phyloP scores from a whole-genome alignment of 148 eudicot species.

The Spergularia marina region DNA sequence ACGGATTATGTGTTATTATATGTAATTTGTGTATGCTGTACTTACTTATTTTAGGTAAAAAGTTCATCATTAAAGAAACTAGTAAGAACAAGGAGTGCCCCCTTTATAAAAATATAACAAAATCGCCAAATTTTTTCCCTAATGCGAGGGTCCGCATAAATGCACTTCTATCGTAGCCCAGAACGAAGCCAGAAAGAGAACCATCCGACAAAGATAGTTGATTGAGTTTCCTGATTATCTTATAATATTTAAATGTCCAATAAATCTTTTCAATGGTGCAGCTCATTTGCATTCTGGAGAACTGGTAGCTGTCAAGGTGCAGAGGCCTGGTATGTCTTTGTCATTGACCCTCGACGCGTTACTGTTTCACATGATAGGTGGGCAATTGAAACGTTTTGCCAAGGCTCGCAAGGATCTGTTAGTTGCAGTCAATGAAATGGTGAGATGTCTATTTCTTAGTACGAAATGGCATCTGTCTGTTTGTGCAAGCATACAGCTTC shows the following conservation, averaged over 20 bases:
- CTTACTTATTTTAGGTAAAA: no score
- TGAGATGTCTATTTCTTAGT: conserved; percentile 37
- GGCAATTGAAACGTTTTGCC: conserved; percentile 91
- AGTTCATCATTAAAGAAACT: no score
- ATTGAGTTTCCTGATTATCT: not conserved
- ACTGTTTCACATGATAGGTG: conserved; percentile 94
- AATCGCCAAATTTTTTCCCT: no score
- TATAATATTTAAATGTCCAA: conserved; percentile 32
- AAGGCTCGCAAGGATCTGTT: conserved; percentile 96
- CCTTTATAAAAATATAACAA: no score
- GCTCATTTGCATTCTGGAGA: conserved; percentile 99
- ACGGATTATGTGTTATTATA: not conserved
- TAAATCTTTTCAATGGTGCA: conserved; percentile 69
- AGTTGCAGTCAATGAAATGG: conserved; percentile 98
- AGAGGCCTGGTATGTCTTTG: conserved; percentile 95
- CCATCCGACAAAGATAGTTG: no score
- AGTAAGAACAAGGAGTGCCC: no score
- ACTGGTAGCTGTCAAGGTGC: conserved; percentile 98
- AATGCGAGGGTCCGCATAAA: no score
- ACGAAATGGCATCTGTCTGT: not conserved
- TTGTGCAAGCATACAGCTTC: not conserved
- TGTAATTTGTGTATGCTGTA: not conserved
- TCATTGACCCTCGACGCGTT: conserved; percentile 90
- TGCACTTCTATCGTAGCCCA: no score
- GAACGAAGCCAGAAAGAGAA: no score